Conservation (phyloP, 148 eudicot genomes). For the Rhododendron henanense region DNA sequence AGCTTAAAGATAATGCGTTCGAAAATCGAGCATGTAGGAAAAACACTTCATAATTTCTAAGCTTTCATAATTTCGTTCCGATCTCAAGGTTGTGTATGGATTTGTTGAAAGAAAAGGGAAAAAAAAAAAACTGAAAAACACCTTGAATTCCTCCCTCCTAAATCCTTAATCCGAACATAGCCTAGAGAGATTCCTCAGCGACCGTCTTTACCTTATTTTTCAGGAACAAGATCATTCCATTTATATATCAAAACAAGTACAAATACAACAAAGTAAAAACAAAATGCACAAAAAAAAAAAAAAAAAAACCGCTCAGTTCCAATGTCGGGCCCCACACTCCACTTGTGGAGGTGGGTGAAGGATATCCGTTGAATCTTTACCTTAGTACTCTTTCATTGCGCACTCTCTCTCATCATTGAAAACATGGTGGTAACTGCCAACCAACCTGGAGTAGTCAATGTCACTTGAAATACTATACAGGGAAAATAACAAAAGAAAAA, state of each 20-base stretch:
- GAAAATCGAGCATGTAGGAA: not conserved
- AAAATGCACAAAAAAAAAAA: too few species aligned
- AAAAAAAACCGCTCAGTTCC: too few species aligned
- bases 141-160: not conserved
- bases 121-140: too few species aligned
- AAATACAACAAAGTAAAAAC: too few species aligned
- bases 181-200: not conserved
- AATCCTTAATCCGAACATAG: not conserved
- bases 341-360: too few species aligned
- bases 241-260: too few species aligned
- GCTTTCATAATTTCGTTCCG: not conserved
- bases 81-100: not conserved
- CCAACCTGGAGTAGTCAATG: not conserved
- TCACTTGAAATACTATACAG: not conserved
- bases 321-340: too few species aligned
- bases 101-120: not conserved
- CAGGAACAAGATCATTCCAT: too few species aligned
- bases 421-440: not conserved
- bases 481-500: not conserved
- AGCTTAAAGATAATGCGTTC: not conserved
- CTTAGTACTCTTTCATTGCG: not conserved
- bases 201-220: not conserved
- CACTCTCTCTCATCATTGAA: not conserved
- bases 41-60: not conserved
- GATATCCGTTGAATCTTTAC: too few species aligned